Conservation (phyloP, 352 stramenopile genomes). For the Pythium rhizo-oryzae region DNA sequence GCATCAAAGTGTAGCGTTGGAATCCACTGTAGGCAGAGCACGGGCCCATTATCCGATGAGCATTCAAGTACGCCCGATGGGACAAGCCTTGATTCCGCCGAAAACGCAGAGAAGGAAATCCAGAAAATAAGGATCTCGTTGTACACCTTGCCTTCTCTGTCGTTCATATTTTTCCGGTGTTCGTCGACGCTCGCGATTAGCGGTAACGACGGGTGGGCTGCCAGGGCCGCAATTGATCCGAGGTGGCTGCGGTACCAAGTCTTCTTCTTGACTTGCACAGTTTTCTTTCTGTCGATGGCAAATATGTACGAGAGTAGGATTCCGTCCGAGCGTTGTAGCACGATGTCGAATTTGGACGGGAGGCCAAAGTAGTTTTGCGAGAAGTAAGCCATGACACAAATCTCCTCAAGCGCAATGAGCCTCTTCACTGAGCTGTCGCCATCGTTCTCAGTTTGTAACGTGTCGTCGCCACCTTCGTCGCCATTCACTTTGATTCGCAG, state of each 20-base stretch:
- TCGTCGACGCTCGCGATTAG: constrained; percentile 73
- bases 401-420: constrained; percentile 49
- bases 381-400: constrained; percentile 83
- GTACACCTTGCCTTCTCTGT: constrained; percentile 8
- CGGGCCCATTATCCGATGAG: constrained; percentile 40
- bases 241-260: constrained; percentile 79
- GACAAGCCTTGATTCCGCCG: constrained; percentile 74
- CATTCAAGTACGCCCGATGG: constrained; percentile 75
- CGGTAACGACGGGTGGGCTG: constrained; percentile 74
- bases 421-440: background rate
- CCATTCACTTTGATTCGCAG: constrained; percentile 76
- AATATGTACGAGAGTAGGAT: constrained; percentile 82
- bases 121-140: constrained; percentile 83
- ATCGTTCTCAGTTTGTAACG: background rate
- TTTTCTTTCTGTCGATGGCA: constrained; percentile 38
- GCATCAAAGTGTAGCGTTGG: constrained; percentile 82
- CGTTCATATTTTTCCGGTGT: constrained; percentile 18
- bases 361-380: constrained; percentile 71
- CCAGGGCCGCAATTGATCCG: constrained; percentile 68
- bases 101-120: constrained; percentile 85
- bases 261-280: constrained; percentile 66
- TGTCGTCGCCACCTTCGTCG: constrained; percentile 36
- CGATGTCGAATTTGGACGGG: constrained; percentile 74
- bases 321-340: constrained; percentile 72
- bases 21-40: constrained; percentile 84